Base-by-base conservation (phyloP, 2,329 filamentous ascomycete species). In the Fusarium udum region DNA sequence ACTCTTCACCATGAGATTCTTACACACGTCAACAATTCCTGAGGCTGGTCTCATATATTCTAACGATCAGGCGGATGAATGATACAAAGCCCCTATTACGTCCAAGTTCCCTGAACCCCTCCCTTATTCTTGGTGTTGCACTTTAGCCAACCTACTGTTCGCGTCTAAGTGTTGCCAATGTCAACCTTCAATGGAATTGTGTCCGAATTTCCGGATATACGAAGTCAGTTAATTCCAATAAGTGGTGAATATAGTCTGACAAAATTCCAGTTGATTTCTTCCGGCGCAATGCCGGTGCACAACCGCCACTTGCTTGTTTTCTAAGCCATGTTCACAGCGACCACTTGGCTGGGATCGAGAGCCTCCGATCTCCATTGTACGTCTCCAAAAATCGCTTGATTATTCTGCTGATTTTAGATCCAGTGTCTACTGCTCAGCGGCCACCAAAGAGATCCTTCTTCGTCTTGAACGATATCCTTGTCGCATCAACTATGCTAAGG, bases 271-370 rank as follows among this genome's bases (percentile, higher is more conserved):
- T 98, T 73, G 95, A 98, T 82, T 94, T 91, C 83, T 98, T 98
- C 77, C 89, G 93, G 31, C 84, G 83, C 22, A 85, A 86, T 52
- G 83, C 85, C 8, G 84, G 84, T 11, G 82, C 82, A 22, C 87
- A 83, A 22, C 87, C 92, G 8, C 93, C 94, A 1, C 82, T 96
- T 62, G 95, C 93, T 22, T 96, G 92, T 80, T 97, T 98, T 79
- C 86, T 98, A 32, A 97, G 93, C 81, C 95, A 98, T 87, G 91
- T 97, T 5, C 95, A 98, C 79, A 97, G 92, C 72, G 95, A 98
- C 77, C 95, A 98, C 82, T 87, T 98, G 3, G 87, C 88, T 40
- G 95, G 95, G 0, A 87, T 98, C 4, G 94, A 97, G 75, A 89
- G 87, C 18, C 87, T 95, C 61, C 89, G 90, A 51, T 90, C 93